These are phyloP conservation scores for Cladosporium sp. DNA, from an alignment of 2,329 filamentous ascomycete genomes.

Conservation along the genomic window DNA sequence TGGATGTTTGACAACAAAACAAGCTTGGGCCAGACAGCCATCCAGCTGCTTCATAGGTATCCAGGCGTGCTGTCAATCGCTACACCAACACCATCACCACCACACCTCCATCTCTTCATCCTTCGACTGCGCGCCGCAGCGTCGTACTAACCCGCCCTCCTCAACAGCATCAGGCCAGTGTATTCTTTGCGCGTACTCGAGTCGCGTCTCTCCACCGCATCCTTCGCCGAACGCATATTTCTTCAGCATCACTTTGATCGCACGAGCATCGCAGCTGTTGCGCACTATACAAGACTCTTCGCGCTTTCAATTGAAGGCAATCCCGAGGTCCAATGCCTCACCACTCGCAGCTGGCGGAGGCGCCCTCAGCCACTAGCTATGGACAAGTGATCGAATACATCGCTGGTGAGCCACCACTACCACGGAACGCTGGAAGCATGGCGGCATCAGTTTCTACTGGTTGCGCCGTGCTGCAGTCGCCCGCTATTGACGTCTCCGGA, in stretches of 20 bases:
- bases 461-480: conserved; percentile 7
- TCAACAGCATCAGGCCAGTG: conserved; percentile 12
- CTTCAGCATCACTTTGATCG: not conserved
- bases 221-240: conserved; percentile 4
- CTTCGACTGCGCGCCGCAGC: conserved; percentile 1
- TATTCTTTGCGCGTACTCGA: conserved; percentile 19
- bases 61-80: not conserved
- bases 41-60: not conserved
- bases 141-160: conserved; percentile 17
- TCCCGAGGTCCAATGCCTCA: conserved; percentile 20
- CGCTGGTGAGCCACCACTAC: conserved; percentile 65
- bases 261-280: conserved; percentile 3
- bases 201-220: not conserved
- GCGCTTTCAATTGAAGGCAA: conserved; percentile 12
- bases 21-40: conserved; percentile 3
- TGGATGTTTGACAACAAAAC: conserved; percentile 5
- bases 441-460: conserved; percentile 19
- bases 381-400: conserved; percentile 96
- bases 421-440: conserved; percentile 8
- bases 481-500: conserved; percentile 23
- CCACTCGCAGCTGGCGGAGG: conserved; percentile 28
- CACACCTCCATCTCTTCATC: not conserved
- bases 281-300: conserved; percentile 24
- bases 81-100: conserved; percentile 4
- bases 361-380: conserved; percentile 56